Percentiles rank a stretch among this genome's conserved stretches.
These are phyloP conservation scores for Penicillium sp. DNA, from an alignment of 2,329 filamentous ascomycete species.

Conservation along the genomic window DNA sequence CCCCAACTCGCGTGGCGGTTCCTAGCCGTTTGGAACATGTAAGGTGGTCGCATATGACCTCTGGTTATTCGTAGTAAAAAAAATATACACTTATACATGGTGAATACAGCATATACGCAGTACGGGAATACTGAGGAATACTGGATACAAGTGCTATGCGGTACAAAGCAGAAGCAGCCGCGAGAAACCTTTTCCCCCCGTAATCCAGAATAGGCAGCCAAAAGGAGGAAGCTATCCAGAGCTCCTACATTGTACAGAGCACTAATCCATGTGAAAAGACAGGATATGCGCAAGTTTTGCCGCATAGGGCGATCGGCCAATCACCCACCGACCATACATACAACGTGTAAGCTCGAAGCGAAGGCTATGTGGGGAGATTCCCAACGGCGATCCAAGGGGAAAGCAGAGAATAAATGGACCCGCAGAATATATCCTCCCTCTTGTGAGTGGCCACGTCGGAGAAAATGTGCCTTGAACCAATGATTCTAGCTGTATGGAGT, in stretches of 20 bases:
- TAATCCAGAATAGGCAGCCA: background rate
- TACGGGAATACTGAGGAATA: background rate
- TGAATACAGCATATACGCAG: no score
- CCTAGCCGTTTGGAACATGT: background rate
- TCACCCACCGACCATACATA: background rate
- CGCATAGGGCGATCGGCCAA: background rate
- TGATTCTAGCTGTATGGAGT: background rate
- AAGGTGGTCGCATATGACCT: no score
- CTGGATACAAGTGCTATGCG: background rate
- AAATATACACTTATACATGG: background rate
- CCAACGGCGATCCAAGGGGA: conserved; percentile 5
- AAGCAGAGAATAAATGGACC: background rate
- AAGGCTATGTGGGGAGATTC: conserved; percentile 4
- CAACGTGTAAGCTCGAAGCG: background rate
- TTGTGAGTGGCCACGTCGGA: background rate
- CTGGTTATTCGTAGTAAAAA: background rate
- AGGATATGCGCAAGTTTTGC: background rate
- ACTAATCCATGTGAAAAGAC: no score
- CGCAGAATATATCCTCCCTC: background rate
- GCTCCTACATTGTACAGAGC: no score
- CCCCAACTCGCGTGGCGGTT: background rate
- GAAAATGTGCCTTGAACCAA: background rate
- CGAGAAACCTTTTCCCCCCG: background rate
- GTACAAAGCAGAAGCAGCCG: background rate
- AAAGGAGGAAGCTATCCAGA: no score